Evolutionary conservation across 768 basidiomycete species (phyloP), one percentile per base, ranked within the genome.

Genomic region (Chalciporus piperatus): DNA sequence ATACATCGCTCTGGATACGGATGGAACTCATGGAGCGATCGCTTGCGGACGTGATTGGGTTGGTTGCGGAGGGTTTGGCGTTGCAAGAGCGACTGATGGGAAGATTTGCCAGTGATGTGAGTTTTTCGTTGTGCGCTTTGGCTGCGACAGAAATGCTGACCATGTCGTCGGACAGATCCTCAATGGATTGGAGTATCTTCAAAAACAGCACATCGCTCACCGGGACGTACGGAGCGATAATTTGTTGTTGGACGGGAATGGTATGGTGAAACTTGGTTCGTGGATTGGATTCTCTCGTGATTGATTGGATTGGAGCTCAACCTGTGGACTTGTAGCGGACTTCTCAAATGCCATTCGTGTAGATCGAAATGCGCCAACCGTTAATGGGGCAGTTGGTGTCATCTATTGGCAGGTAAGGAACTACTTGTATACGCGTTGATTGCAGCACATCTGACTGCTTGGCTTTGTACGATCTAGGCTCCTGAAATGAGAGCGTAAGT

Each of bases 11-110:
- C 33, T 93, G 91, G 91, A 85, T 93, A 44, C 74, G 85, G 55
- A 93, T 93, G 91, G 89, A 92, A 66, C 79, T 92, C 28, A 91
- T 93, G 90, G 89, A 91, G 60, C 77, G 89, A 55, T 91, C 89
- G 63, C 72, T 93, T 58, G 91, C 91, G 59, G 91, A 93, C 65
- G 78, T 93, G 41, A 75, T 92, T 14, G 80, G 74, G 14, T 67
- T 91, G 17, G 80, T 80, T 7, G 77, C 72, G 12, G 74, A 81
- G 53, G 88, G 87, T 0, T 66, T 90, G 33, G 73, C 78, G 58
- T 54, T 93, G 44, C 77, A 80, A 51, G 91, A 93, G 68, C 72
- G 80, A 57, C 75, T 81, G 43, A 79, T 92, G 39, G 87, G 84
- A 16, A 73, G 87, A 62, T 89, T 92, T 68, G 76, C 88, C 3